These are phyloP conservation scores for Geotrichum australiense DNA, from an alignment of 1,139 yeast genomes.

Conservation along the genomic window DNA sequence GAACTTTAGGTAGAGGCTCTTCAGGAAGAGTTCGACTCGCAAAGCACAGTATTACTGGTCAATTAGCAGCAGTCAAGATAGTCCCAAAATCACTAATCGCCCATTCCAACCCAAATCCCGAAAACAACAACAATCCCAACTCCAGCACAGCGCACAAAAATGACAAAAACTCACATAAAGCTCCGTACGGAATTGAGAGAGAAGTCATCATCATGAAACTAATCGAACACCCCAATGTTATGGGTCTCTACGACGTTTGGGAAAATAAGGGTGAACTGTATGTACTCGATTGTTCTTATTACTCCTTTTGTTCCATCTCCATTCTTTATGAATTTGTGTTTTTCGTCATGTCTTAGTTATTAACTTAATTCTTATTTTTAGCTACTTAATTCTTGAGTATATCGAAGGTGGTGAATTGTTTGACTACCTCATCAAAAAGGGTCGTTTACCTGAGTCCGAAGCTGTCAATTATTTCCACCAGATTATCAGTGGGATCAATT, in stretches of 20 bases:
- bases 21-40: constrained; percentile 94
- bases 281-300: constrained; percentile 12
- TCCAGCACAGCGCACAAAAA: constrained; percentile 21
- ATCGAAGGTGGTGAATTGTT: constrained; percentile 97
- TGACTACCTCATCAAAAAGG: constrained; percentile 82
- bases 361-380: constrained; percentile 7
- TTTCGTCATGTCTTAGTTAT: background rate
- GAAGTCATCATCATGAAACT: constrained; percentile 91
- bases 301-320: background rate
- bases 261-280: constrained; percentile 83
- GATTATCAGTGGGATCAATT: constrained; percentile 83
- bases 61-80: constrained; percentile 93
- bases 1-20: constrained; percentile 91
- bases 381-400: constrained; percentile 81
- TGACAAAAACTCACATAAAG: constrained; percentile 11
- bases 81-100: constrained; percentile 74
- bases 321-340: background rate
- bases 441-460: constrained; percentile 80
- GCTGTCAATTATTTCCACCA: constrained; percentile 89
- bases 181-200: constrained; percentile 88
- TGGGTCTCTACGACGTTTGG: constrained; percentile 98
- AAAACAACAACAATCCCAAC: no score
- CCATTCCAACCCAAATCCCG: constrained; percentile 41
- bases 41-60: constrained; percentile 73
- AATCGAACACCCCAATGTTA: constrained; percentile 85